A percentile compares a stretch with the other conserved stretches of the same genome.
These are phyloP conservation scores for Strobilomyces confusus DNA, from an alignment of 768 basidiomycete genomes.

Conservation along the genomic window DNA sequence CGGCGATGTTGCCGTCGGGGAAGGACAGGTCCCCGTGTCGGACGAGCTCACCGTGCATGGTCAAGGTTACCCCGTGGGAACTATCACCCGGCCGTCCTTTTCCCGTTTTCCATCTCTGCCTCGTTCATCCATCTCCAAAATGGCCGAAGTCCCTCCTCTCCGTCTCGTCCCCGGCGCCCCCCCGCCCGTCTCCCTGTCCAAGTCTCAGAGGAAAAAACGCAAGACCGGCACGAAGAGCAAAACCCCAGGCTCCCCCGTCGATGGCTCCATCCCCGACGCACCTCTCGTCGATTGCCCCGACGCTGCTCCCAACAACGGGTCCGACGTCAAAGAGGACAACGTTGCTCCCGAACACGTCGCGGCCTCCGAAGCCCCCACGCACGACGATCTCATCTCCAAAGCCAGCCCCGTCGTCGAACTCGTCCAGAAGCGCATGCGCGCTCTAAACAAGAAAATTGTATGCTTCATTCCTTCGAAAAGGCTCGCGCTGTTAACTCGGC, in stretches of 20 bases:
- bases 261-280: constrained; percentile 42
- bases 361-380: constrained; percentile 36
- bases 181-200: constrained; percentile 53
- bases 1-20: constrained; percentile 63
- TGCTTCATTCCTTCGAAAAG: constrained; percentile 24
- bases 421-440: constrained; percentile 72
- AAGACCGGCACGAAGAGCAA: constrained; percentile 50
- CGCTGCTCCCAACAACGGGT: constrained; percentile 45
- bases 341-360: constrained; percentile 45
- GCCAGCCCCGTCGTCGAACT: constrained; percentile 73
- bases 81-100: not conserved
- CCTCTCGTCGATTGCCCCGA: constrained; percentile 50
- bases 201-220: constrained; percentile 67
- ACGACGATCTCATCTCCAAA: constrained; percentile 47
- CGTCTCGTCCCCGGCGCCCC: constrained; percentile 79
- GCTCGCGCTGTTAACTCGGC: constrained; percentile 12
- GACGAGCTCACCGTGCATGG: constrained; percentile 25
- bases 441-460: constrained; percentile 82
- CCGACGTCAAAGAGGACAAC: constrained; percentile 45
- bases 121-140: constrained; percentile 13
- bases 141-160: constrained; percentile 33
- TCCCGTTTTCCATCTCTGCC: constrained; percentile 2
- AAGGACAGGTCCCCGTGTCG: constrained; percentile 58
- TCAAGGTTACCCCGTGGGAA: constrained; percentile 17
- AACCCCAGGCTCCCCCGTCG: constrained; percentile 44